These are phyloP conservation scores for Salinomyces thailandicus DNA, from an alignment of 2,329 filamentous ascomycete species.

Conservation along the genomic window DNA sequence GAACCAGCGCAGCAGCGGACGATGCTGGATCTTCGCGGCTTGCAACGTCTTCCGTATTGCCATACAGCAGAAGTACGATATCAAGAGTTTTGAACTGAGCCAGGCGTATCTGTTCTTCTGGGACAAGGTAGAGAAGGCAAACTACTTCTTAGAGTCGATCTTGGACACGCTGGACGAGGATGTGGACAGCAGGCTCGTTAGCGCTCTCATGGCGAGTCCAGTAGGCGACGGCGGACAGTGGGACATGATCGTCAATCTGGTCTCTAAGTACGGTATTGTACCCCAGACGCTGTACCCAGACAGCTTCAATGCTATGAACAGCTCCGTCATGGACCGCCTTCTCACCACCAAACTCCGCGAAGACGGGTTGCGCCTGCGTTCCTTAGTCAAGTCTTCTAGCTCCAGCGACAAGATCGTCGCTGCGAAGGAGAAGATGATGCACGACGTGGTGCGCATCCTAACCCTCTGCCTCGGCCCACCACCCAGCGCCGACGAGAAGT, in stretches of 20 bases:
- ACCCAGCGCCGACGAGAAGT: conserved; percentile 56
- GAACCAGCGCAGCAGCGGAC: conserved; percentile 68
- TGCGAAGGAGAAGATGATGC: conserved; percentile 63
- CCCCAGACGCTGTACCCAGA: conserved; percentile 75
- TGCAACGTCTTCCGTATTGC: conserved; percentile 90
- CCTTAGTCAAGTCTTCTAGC: conserved; percentile 36
- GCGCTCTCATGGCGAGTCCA: conserved; percentile 55
- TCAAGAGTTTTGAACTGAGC: conserved; percentile 72
- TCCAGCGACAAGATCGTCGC: conserved; percentile 29
- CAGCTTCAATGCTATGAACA: conserved; percentile 65
- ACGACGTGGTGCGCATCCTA: conserved; percentile 70
- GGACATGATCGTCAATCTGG: conserved; percentile 67
- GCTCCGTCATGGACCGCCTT: conserved; percentile 57
- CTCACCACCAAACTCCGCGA: conserved; percentile 82
- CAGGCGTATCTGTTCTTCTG: conserved; percentile 85
- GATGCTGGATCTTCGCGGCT: conserved; percentile 86
- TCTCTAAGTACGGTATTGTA: conserved; percentile 61
- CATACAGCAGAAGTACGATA: conserved; percentile 70
- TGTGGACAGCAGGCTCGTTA: conserved; percentile 62
- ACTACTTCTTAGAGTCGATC: conserved; percentile 79
- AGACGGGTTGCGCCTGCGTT: conserved; percentile 63
- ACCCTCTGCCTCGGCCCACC: conserved; percentile 74
- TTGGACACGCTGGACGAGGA: conserved; percentile 62
- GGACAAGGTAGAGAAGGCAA: conserved; percentile 87
- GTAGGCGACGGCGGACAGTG: conserved; percentile 78